phyloP scores from a whole-genome alignment of 257 asterid genomes.

The Dorcoceras hygrometricum region DNA sequence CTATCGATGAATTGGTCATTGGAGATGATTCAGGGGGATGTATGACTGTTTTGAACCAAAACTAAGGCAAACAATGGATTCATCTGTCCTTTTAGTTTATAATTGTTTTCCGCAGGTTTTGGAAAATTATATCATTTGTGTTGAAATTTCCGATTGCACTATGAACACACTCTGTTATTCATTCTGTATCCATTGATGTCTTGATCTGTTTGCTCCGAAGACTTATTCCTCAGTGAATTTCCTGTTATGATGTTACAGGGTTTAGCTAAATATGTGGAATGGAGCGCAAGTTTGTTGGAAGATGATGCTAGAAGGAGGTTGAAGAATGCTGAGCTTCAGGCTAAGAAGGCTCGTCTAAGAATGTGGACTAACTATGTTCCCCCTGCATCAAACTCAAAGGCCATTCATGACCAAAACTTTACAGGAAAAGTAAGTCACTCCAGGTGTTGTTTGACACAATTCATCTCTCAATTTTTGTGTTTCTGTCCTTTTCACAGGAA shows the following conservation, averaged over 20 bases:
- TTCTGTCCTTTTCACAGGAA: constrained; percentile 3
- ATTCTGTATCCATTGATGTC: background rate
- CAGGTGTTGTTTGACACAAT: constrained; percentile 7
- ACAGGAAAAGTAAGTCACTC: constrained; percentile 67
- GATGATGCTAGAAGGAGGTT: constrained; percentile 66
- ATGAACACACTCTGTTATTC: background rate
- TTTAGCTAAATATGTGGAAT: constrained; percentile 77
- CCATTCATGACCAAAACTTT: constrained; percentile 93
- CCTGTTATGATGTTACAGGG: constrained; percentile 46
- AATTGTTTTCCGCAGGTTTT: background rate
- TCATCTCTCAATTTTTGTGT: constrained; percentile 1
- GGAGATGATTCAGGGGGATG: background rate
- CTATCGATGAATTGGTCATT: background rate
- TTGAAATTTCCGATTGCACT: background rate
- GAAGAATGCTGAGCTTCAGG: constrained; percentile 86
- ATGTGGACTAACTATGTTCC: constrained; percentile 88
- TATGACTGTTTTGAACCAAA: background rate
- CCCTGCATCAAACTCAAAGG: constrained; percentile 84
- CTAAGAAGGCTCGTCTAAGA: constrained; percentile 71
- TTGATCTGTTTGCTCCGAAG: background rate
- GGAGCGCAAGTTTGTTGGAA: constrained; percentile 88
- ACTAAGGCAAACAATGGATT: background rate
- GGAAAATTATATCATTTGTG: background rate
- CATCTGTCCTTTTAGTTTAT: background rate
- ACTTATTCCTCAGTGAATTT: constrained; percentile 14